Conservation (phyloP, 495 filamentous ascomycete species). For the Hypoxylon lenormandii region DNA sequence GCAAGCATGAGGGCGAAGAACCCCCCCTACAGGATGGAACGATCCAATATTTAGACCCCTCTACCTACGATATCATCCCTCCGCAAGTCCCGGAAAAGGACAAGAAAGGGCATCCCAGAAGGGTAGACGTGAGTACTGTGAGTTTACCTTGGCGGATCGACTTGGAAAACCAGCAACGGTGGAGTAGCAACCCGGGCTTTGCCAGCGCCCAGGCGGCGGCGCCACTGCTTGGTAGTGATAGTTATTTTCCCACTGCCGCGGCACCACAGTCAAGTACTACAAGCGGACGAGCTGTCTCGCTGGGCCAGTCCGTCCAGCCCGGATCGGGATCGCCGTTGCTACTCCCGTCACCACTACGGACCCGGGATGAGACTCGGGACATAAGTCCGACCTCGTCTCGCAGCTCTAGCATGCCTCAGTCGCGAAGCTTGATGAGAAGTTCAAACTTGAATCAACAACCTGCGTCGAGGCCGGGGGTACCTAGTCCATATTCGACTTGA, state of each 20-base stretch:
- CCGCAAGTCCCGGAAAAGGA: constrained; percentile 21
- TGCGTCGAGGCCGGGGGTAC: not conserved
- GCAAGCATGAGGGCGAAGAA: constrained; percentile 22
- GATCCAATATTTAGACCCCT: constrained; percentile 23
- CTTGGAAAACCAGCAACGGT: constrained; percentile 13
- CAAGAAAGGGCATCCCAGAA: not conserved
- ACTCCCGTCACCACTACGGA: not conserved
- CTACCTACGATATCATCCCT: constrained; percentile 15
- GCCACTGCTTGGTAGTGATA: constrained; percentile 14
- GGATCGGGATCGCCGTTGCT: constrained; percentile 1
- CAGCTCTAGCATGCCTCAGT: constrained; percentile 7
- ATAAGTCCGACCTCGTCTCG: constrained; percentile 11
- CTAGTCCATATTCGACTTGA: constrained; percentile 2
- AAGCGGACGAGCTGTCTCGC: not conserved
- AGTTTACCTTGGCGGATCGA: constrained; percentile 10
- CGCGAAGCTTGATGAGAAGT: constrained; percentile 25
- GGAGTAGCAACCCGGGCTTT: constrained; percentile 6
- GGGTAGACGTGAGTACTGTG: not conserved
- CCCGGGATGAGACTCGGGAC: not conserved
- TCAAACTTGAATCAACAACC: constrained; percentile 11
- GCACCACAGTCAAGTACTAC: not conserved
- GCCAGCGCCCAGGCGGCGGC: constrained; percentile 3
- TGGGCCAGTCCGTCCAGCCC: not conserved
- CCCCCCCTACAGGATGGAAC: constrained; percentile 4
- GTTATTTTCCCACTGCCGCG: not conserved